phyloP scores from a whole-genome alignment of 129 eudicot genomes.

The Sambucus nigra region DNA sequence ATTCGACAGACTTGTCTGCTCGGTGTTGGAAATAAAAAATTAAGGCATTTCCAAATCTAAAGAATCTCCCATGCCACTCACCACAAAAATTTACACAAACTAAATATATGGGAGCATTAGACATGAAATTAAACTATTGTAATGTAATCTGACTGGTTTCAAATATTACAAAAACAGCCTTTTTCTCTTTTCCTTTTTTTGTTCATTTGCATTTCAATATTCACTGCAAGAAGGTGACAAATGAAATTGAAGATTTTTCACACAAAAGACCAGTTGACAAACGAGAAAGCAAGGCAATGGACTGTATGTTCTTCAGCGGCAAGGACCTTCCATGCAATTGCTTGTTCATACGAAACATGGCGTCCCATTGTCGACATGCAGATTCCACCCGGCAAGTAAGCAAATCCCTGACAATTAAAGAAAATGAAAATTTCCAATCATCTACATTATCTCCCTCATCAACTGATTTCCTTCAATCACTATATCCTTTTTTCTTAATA shows the following conservation, averaged over 20 bases:
- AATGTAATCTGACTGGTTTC: neutral
- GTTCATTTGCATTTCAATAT: neutral
- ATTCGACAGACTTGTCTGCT: too few relatives aligned
- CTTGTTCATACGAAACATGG: constrained; percentile 76
- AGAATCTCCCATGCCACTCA: neutral
- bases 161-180: constrained; percentile 18
- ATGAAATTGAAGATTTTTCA: constrained; percentile 13
- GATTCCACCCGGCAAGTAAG: constrained; percentile 85
- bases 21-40: too few relatives aligned
- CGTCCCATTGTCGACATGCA: constrained; percentile 99
- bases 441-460: too few relatives aligned
- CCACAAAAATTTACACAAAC: neutral
- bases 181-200: neutral
- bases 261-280: constrained; percentile 92
- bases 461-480: too few relatives aligned
- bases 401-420: constrained; percentile 60
- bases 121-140: neutral
- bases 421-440: too few relatives aligned
- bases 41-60: neutral
- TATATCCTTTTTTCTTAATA: too few relatives aligned
- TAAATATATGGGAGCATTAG: too few relatives aligned
- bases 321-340: constrained; percentile 90
- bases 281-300: constrained; percentile 87
- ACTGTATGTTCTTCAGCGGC: constrained; percentile 66
- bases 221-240: neutral